Base-by-base conservation (phyloP, 2,329 filamentous ascomycete genomes). In the Ascochyta koolunga region DNA sequence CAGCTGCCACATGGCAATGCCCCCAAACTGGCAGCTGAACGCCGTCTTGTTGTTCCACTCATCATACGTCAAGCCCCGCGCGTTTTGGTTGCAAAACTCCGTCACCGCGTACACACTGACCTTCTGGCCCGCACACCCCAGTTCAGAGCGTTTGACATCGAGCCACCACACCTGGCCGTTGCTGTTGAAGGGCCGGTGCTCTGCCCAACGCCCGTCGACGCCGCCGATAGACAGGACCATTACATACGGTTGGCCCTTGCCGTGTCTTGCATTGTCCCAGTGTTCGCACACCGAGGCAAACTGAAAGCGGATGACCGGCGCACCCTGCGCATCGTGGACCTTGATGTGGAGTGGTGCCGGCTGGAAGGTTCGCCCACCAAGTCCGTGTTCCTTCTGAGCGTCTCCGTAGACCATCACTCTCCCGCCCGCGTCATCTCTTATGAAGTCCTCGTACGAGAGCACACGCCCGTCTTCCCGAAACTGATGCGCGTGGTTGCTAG, bases 151-250 rank as follows among this genome's bases (percentile, higher is more conserved):
- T 31, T 65, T 53, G 7, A 97, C 83, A 74, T 97, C 93, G 1
- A 86, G 76, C 86, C 90, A 96, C 85, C 89, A 96, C 76, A 88
- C 86, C 67, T 83, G 89, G 13, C 89, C 90, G 55, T 93, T 89
- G n/a, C 85, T 89, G 10, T 76, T 65, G 49, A 96, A 84, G 0
- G 89, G 85, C 1, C 93, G 76, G 49, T 85, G 81, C 37, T 92
- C 86, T 9, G 88, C 83, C 44, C 87, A 84, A 7, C 83, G 78
- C 0, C 89, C 90, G 62, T 91, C 89, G 22, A 87, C 39, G 10
- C 72, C 72, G 2, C 68, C 80, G 24, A 91, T 82, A 50, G 82
- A 82, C 16, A 96, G 77, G 15, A 95, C 76, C 66, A 93, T 86
- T 38, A 92, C 77, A 52, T 87, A 89, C 38, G 86, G 82, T 55